Base-by-base conservation (phyloP, 805 yeast species). In the Clavispora carvajalis region DNA sequence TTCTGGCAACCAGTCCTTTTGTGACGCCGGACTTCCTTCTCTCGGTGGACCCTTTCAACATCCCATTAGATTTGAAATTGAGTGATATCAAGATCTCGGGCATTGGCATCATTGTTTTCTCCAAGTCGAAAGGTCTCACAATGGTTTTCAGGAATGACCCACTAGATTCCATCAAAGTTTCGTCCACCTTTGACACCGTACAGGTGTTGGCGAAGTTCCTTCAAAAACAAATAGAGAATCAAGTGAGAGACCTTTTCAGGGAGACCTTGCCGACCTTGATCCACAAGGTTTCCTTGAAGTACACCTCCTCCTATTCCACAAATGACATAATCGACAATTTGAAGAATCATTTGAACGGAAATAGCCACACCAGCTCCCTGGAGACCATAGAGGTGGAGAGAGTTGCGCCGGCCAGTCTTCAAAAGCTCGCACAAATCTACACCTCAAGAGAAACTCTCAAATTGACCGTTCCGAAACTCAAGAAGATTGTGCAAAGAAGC, bases 111-210 rank as follows among this genome's bases (percentile, higher is more conserved):
- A 79, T 87, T 46, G 96, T 88, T 3, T 88, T 85, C 58, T 78
- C 84, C 22, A 82, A 85, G 53, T 72, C 84, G 3, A 86, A 86
- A 54, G 96, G 96, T 1, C 71, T 88, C 41, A 88, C 96, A 0
- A 66, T 88, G 30, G 96, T 88, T 22, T 88, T 88, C 64, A 76
- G 90, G 51, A 88, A 88, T 60, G 96, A 88, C 60, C 96, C 96
- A 0, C 69, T 88, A 41, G 95, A 87, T 50, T 76, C 81, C 16
- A 87, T 88, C 46, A 80, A 79, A 51, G 95, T 88, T 11, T 78
- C 81, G 46, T 85, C 95, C 5, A 82, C 95, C n/a, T 88, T 88
- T 60, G 95, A 88, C 62, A 77, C 80, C 30, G 83, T 88, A 33
- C 84, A 83, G 37, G 89, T 89, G 1, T 77, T 88, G 51, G 93